phyloP scores from a whole-genome alignment of 192 early-diverging fungal species.

The Linnemannia elongata region DNA sequence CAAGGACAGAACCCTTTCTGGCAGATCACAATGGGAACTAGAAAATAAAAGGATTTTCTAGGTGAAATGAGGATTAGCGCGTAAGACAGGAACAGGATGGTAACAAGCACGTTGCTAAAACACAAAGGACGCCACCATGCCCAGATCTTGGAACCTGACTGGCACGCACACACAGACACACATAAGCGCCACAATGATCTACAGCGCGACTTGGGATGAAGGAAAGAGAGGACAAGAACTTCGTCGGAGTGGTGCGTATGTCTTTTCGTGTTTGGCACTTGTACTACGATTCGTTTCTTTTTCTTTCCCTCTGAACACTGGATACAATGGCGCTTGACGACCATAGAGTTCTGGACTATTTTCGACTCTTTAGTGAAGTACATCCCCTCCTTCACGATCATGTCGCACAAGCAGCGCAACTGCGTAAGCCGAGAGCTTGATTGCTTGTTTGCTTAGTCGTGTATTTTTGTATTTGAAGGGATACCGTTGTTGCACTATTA shows the following conservation, averaged over 20 bases:
- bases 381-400: background rate
- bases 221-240: background rate
- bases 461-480: background rate
- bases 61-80: background rate
- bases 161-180: background rate
- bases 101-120: background rate
- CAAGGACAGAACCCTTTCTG: background rate
- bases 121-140: background rate
- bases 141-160: background rate
- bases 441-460: background rate
- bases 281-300: background rate
- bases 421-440: slow-evolving; percentile 7
- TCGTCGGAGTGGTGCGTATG: background rate
- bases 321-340: background rate
- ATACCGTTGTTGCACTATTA: background rate
- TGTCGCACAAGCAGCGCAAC: background rate
- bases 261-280: background rate
- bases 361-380: background rate
- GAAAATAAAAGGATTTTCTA: background rate
- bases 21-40: background rate
- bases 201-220: background rate
- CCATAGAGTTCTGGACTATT: background rate
- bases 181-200: background rate
- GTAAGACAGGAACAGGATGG: background rate
- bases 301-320: background rate